These are phyloP conservation scores for Penicillium palitans DNA, from an alignment of 2,329 filamentous ascomycete genomes.

Conservation along the genomic window DNA sequence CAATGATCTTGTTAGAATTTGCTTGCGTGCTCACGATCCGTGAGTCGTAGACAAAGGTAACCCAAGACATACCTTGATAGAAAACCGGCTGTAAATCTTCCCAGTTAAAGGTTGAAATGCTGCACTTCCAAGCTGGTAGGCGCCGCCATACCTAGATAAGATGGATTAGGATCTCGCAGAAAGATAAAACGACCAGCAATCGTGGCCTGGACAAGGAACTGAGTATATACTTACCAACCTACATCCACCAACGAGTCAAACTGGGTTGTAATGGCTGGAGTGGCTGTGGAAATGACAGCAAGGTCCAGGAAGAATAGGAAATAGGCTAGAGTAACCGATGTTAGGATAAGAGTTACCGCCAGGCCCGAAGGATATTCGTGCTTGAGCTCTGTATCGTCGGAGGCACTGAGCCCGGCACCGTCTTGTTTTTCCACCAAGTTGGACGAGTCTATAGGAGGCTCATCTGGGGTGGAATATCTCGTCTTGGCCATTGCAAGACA, in stretches of 20 bases:
- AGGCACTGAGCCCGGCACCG: not conserved
- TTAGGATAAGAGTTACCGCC: slow-evolving; percentile 20
- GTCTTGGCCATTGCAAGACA: slow-evolving; percentile 2
- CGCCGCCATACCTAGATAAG: slow-evolving; percentile 23
- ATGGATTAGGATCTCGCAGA: not conserved
- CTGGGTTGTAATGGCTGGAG: slow-evolving; percentile 25
- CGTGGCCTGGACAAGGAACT: not conserved
- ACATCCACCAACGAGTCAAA: slow-evolving; percentile 28
- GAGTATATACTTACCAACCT: slow-evolving; percentile 17
- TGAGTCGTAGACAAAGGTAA: not conserved
- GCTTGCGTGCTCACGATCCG: not conserved
- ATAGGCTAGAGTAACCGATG: slow-evolving; percentile 27
- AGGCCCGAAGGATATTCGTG: slow-evolving; percentile 21
- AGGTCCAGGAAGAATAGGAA: slow-evolving; percentile 28
- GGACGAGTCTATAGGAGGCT: too few relatives aligned
- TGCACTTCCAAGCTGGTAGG: slow-evolving; percentile 27
- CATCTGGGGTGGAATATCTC: not conserved
- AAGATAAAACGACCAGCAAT: not conserved
- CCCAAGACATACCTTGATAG: slow-evolving; percentile 19
- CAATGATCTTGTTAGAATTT: slow-evolving; percentile 1
- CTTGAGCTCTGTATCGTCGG: slow-evolving; percentile 18
- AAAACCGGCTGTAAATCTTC: slow-evolving; percentile 28
- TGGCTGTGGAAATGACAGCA: slow-evolving; percentile 26
- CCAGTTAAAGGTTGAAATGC: slow-evolving; percentile 29
- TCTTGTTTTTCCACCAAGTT: slow-evolving; percentile 9